Percentiles rank a stretch among this genome's conserved stretches.
phyloP scores from a whole-genome alignment of 75 land plant species.

The Pseudotsuga menziesii region DNA sequence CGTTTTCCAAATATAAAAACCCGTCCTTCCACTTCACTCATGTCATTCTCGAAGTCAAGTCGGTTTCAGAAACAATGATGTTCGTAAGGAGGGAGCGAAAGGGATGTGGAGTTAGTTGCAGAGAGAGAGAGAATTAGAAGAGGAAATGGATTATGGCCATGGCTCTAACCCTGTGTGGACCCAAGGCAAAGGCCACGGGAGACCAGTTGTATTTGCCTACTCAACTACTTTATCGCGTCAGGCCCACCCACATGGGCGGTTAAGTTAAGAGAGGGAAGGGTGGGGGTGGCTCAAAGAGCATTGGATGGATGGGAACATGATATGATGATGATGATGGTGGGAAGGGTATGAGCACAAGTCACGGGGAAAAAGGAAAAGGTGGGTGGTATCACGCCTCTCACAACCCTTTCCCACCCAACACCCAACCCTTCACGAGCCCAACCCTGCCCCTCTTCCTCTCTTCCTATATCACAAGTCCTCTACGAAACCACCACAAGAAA shows the following conservation, averaged over 20 bases:
- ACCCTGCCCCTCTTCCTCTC: background rate
- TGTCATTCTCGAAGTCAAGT: no score
- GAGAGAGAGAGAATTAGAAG: no score
- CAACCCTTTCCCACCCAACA: background rate
- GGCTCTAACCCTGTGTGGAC: no score
- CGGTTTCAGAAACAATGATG: no score
- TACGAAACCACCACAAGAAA: background rate
- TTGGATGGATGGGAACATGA: background rate
- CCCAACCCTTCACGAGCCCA: background rate
- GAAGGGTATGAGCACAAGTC: background rate
- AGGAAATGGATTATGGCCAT: no score
- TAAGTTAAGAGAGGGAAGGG: background rate
- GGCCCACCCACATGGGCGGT: background rate
- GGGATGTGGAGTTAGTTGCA: no score
- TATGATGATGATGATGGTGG: background rate
- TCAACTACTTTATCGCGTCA: background rate
- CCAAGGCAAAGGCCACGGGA: no score
- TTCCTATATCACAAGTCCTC: background rate
- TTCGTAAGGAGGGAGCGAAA: no score
- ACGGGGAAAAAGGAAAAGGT: background rate
- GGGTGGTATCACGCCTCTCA: background rate
- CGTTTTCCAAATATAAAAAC: no score
- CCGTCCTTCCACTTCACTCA: no score
- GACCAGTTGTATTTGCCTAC: no score
- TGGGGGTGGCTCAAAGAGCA: slow-evolving; percentile 4